These are phyloP conservation scores for Fomitopsis serialis DNA, from an alignment of 768 basidiomycete genomes.

Conservation along the genomic window DNA sequence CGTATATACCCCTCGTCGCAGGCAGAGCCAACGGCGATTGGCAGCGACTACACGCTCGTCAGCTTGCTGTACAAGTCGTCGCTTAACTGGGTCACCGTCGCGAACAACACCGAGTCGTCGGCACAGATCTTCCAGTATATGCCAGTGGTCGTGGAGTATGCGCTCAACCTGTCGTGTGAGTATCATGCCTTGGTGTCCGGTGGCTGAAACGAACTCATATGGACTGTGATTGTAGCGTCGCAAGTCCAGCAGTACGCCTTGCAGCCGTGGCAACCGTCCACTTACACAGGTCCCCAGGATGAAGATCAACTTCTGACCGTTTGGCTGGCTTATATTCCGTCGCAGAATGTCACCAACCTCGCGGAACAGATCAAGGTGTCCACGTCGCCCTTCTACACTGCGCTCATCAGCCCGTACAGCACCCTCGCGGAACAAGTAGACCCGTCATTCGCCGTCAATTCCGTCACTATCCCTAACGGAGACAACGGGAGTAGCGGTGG, in stretches of 20 bases:
- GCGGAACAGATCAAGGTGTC: slow-evolving; percentile 57
- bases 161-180: slow-evolving; percentile 41
- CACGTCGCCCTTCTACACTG: slow-evolving; percentile 62
- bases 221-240: background rate
- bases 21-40: slow-evolving; percentile 18
- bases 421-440: slow-evolving; percentile 67
- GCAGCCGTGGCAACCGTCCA: slow-evolving; percentile 59
- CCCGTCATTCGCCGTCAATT: slow-evolving; percentile 53
- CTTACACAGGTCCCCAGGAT: slow-evolving; percentile 48
- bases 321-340: slow-evolving; percentile 68
- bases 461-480: slow-evolving; percentile 25
- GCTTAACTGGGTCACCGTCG: slow-evolving; percentile 71
- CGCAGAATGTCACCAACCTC: slow-evolving; percentile 48
- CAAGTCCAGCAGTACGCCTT: slow-evolving; percentile 51
- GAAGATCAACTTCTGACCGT: slow-evolving; percentile 52
- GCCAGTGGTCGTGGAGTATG: slow-evolving; percentile 43
- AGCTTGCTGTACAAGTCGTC: slow-evolving; percentile 55
- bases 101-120: slow-evolving; percentile 45
- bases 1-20: slow-evolving; percentile 45
- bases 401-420: slow-evolving; percentile 33
- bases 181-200: background rate
- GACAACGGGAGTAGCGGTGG: slow-evolving; percentile 16
- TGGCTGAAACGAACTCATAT: background rate
- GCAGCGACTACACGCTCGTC: slow-evolving; percentile 44
- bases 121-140: slow-evolving; percentile 77